Evolutionary conservation across 2,329 filamentous ascomycete genomes (phyloP).

Genomic region (Fusarium globosum): DNA sequence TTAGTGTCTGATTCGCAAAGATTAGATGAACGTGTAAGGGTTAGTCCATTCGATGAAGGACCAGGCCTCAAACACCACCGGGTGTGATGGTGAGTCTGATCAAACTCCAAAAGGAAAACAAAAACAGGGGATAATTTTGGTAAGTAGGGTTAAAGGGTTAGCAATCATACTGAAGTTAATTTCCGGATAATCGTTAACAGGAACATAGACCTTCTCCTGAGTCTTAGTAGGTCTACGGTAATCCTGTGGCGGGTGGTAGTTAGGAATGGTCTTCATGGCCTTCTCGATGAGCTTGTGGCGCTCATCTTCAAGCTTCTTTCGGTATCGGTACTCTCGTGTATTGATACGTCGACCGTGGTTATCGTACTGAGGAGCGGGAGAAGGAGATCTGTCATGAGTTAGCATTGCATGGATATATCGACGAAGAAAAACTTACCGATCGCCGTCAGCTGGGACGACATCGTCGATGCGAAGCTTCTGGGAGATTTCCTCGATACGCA

Average conservation of each 20-base stretch:
- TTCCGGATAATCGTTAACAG: slow-evolving; percentile 99
- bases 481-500: slow-evolving; percentile 98
- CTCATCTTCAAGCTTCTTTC: slow-evolving; percentile 97
- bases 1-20: slow-evolving; percentile 74
- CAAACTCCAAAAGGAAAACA: slow-evolving; percentile 58
- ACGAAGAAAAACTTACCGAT: slow-evolving; percentile 73
- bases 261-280: slow-evolving; percentile 99
- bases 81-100: slow-evolving; percentile 53
- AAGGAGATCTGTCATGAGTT: slow-evolving; percentile 78
- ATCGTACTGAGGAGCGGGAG: slow-evolving; percentile 96
- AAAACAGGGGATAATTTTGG: slow-evolving; percentile 52
- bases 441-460: slow-evolving; percentile 95
- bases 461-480: slow-evolving; percentile 99
- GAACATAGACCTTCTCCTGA: slow-evolving; percentile 99
- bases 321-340: slow-evolving; percentile 97
- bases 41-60: slow-evolving; percentile 50
- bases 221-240: slow-evolving; percentile 99
- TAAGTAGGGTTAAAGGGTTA: slow-evolving; percentile 93
- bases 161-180: slow-evolving; percentile 99
- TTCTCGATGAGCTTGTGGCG: slow-evolving; percentile 98
- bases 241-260: slow-evolving; percentile 98
- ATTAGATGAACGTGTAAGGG: slow-evolving; percentile 49
- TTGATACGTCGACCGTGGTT: slow-evolving; percentile 99
- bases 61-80: slow-evolving; percentile 49
- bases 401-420: neutral